These are phyloP conservation scores for Xenosphaeropsis pyriputrescens DNA, from an alignment of 2,329 filamentous ascomycete genomes.

Conservation along the genomic window DNA sequence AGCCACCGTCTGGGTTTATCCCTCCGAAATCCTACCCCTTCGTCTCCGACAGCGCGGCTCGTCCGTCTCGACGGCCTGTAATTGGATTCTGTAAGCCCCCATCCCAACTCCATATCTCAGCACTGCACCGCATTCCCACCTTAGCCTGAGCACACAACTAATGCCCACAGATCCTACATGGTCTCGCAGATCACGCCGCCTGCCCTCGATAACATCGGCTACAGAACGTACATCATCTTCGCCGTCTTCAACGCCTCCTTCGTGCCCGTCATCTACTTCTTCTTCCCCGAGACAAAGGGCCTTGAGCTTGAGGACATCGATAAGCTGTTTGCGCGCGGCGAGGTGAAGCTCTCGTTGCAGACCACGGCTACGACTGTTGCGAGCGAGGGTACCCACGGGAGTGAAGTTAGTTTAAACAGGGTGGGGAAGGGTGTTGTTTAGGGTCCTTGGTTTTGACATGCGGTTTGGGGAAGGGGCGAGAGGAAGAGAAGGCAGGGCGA, in stretches of 20 bases:
- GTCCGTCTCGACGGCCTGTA: constrained; percentile 40
- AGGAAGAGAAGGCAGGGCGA: no score
- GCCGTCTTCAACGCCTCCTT: constrained; percentile 17
- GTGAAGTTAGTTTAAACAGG: no score
- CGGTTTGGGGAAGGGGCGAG: no score
- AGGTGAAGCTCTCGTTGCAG: background rate
- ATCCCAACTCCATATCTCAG: no score
- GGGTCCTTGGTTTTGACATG: no score
- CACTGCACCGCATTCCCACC: no score
- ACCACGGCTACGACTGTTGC: no score
- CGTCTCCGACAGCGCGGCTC: constrained; percentile 45
- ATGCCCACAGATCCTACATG: constrained; percentile 15
- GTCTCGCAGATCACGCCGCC: constrained; percentile 26
- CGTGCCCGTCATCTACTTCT: constrained; percentile 40
- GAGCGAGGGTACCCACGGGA: no score
- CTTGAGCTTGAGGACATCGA: constrained; percentile 49
- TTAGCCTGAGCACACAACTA: no score
- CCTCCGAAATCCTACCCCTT: constrained; percentile 41
- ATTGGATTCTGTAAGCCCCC: constrained; percentile 30
- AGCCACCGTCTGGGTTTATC: constrained; percentile 45
- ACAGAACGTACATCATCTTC: constrained; percentile 20
- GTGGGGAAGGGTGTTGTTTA: no score
- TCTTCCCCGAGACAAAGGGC: constrained; percentile 49
- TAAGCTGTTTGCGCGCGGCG: constrained; percentile 8
- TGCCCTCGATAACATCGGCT: constrained; percentile 26